Evolutionary conservation across 78 protist species (phyloP).

Genomic region (Isochrysis galbana): DNA sequence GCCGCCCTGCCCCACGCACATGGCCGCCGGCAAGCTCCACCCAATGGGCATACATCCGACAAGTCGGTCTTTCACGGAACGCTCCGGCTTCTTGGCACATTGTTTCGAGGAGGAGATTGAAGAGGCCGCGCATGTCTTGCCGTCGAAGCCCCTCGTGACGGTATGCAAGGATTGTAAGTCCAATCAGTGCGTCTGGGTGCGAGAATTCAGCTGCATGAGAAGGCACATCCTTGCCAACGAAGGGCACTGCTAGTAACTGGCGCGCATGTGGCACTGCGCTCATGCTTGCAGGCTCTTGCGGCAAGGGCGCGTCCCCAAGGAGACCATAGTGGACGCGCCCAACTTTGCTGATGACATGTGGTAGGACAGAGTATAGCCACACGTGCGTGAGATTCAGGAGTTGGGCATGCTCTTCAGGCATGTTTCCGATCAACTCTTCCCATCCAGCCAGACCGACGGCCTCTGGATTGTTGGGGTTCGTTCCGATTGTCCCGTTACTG

Average conservation of each 20-base stretch:
- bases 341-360: constrained; percentile 18
- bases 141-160: constrained; percentile 56
- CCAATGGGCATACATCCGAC: constrained; percentile 9
- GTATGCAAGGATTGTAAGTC: constrained; percentile 61
- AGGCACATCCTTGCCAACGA: constrained; percentile 80
- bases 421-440: background rate
- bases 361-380: constrained; percentile 63
- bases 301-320: background rate
- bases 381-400: constrained; percentile 49
- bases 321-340: constrained; percentile 15
- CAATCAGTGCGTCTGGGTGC: constrained; percentile 69
- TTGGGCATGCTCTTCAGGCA: background rate
- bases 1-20: background rate
- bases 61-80: constrained; percentile 39
- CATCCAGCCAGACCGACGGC: background rate
- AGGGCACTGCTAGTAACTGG: constrained; percentile 70
- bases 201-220: constrained; percentile 58
- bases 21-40: constrained; percentile 31
- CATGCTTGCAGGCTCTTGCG: background rate
- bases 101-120: constrained; percentile 23
- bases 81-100: constrained; percentile 46
- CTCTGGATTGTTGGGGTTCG: background rate
- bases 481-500: background rate
- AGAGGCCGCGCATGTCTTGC: constrained; percentile 22
- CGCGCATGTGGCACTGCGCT: constrained; percentile 47